These are phyloP conservation scores for Mariannaea elegans DNA, from an alignment of 2,329 filamentous ascomycete species.

Conservation along the genomic window DNA sequence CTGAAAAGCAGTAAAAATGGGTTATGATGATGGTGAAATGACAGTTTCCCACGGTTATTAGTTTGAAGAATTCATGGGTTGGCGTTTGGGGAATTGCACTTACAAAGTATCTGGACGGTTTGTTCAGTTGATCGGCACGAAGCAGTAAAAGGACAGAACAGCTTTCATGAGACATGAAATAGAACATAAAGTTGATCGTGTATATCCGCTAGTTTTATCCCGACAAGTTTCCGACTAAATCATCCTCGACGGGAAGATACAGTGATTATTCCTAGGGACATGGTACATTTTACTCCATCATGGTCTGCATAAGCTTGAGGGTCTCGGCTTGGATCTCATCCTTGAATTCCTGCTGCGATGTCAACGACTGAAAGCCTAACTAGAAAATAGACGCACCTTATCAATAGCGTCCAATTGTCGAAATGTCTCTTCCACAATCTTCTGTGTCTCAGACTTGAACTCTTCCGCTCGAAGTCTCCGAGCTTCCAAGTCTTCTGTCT, in stretches of 20 bases:
- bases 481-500: background rate
- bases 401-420: slow-evolving; percentile 41
- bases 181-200: slow-evolving; percentile 32
- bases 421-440: slow-evolving; percentile 33
- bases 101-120: slow-evolving; percentile 26
- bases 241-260: background rate
- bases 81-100: slow-evolving; percentile 37
- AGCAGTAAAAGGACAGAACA: background rate
- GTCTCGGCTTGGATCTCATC: slow-evolving; percentile 38
- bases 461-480: background rate
- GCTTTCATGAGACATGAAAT: slow-evolving; percentile 36
- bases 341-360: slow-evolving; percentile 39
- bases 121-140: slow-evolving; percentile 14
- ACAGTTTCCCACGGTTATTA: background rate
- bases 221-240: background rate
- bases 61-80: slow-evolving; percentile 27
- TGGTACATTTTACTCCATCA: slow-evolving; percentile 29
- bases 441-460: slow-evolving; percentile 34
- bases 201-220: background rate
- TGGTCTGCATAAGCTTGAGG: slow-evolving; percentile 39
- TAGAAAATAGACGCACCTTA: slow-evolving; percentile 29
- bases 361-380: background rate
- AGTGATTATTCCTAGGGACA: background rate
- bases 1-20: slow-evolving; percentile 61
- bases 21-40: background rate